phyloP scores from a whole-genome alignment of 202 grass and related monocot species.

The Carex arenaria region DNA sequence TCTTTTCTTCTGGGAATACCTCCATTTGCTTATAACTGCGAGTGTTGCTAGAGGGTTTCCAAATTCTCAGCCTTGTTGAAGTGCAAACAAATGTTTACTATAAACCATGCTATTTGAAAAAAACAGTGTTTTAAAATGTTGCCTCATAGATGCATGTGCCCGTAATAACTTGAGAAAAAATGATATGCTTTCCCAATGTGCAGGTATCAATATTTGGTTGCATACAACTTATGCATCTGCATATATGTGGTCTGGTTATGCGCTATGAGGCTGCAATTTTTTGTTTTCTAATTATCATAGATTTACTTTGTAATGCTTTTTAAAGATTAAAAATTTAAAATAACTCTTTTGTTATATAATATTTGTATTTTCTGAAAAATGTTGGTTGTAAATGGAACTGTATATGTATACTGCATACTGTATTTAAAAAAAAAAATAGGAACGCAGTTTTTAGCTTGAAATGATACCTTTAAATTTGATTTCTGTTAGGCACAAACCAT shows the following conservation, averaged over 20 bases:
- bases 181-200: neutral
- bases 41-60: neutral
- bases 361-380: neutral
- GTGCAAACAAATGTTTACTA: neutral
- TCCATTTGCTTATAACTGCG: neutral
- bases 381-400: neutral
- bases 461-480: neutral
- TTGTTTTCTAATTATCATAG: neutral
- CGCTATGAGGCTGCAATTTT: neutral
- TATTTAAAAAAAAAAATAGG: no score
- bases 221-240: neutral
- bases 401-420: neutral
- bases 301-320: neutral
- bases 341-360: neutral
- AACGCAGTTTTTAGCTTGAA: neutral
- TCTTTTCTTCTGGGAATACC: neutral
- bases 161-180: neutral
- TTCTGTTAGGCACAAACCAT: neutral
- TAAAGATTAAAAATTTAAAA: neutral
- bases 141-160: neutral
- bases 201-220: neutral
- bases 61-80: neutral
- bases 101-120: neutral
- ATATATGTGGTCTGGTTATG: neutral
- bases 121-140: neutral